Base-by-base conservation (phyloP, 1,139 yeast genomes). In the Saccharomyces pastorianus region DNA sequence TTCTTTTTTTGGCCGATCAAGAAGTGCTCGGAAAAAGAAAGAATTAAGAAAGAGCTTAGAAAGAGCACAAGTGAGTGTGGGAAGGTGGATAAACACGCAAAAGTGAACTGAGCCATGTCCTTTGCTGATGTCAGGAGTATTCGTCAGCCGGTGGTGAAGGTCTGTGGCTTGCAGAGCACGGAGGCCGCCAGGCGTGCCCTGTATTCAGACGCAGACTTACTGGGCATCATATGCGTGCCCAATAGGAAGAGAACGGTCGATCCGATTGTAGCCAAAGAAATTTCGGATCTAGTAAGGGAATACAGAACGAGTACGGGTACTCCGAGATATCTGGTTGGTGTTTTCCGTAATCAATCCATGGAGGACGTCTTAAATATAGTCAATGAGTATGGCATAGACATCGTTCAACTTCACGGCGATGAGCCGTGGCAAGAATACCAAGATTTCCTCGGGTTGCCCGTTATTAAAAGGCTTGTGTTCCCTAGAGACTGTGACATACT, bases 161-260 rank as follows among this genome's bases (percentile, higher is more conserved):
- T 91, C 2, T 93, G 99, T 69, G 99, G 99, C 0, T 67, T 91
- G 27, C 80, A 80, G 62, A 76, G 85, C 2, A 67, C 72, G 0
- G 86, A 82, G 49, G 88, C 89, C 0, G 98, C 97, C 0, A 59
- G 71, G 34, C 67, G 65, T 3, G 97, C 97, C 0, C 72, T 89
- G 7, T 80, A 78, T 0, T 63, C 75, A 11, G 95, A 95, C 0
- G 91, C 97, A 0, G 81, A 86, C 60, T 70, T 89, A 52, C 64
- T 93, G 5, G 99, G 99, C 1, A 81, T 88, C 67, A 93, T 93
- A 46, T 68, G 93, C 64, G 98, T 89, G 1, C 98, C 98, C 0
- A 80, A 80, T 34, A 75, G 96, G 56, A 78, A 79, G 42, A 77
- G 99, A 52, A 88, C 96, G 0, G 79, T 89, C 0, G 79, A 79